phyloP scores from a whole-genome alignment of 2,329 filamentous ascomycete species.

The Talaromyces islandicus region DNA sequence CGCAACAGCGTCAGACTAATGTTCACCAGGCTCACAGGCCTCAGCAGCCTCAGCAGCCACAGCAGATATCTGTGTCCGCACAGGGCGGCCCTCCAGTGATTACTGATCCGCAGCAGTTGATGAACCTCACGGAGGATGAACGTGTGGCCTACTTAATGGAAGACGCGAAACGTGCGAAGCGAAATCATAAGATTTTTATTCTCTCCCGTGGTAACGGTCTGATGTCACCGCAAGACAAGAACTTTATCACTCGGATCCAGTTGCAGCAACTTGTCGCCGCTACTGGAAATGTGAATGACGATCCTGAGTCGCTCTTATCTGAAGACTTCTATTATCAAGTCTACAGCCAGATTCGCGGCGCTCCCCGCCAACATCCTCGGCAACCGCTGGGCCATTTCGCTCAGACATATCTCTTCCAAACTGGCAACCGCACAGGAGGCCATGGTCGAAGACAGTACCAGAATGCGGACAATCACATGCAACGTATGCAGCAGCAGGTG shows the following conservation, averaged over 20 bases:
- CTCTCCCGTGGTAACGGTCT: slow-evolving; percentile 90
- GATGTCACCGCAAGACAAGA: slow-evolving; percentile 99
- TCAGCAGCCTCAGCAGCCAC: slow-evolving; percentile 10
- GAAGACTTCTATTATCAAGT: slow-evolving; percentile 99
- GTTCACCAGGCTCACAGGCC: neutral
- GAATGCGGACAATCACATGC: slow-evolving; percentile 92
- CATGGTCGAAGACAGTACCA: slow-evolving; percentile 59
- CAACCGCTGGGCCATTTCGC: slow-evolving; percentile 95
- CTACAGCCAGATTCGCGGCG: slow-evolving; percentile 86
- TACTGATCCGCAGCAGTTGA: slow-evolving; percentile 65
- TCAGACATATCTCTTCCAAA: slow-evolving; percentile 95
- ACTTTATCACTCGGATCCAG: slow-evolving; percentile 97
- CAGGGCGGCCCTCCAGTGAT: slow-evolving; percentile 46
- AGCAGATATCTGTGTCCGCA: slow-evolving; percentile 28
- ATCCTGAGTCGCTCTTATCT: slow-evolving; percentile 70
- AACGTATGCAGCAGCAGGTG: slow-evolving; percentile 98
- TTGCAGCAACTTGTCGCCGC: slow-evolving; percentile 92
- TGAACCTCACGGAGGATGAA: slow-evolving; percentile 75
- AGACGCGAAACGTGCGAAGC: slow-evolving; percentile 90
- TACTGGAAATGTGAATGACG: slow-evolving; percentile 79
- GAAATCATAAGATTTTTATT: slow-evolving; percentile 96
- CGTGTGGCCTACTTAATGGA: slow-evolving; percentile 78
- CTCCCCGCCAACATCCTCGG: slow-evolving; percentile 81
- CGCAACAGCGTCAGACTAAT: slow-evolving; percentile 1
- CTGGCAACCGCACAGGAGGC: slow-evolving; percentile 72